phyloP scores from a whole-genome alignment of 1,284 basidiomycete species.

The Pyrrhoderma lamaoense region DNA sequence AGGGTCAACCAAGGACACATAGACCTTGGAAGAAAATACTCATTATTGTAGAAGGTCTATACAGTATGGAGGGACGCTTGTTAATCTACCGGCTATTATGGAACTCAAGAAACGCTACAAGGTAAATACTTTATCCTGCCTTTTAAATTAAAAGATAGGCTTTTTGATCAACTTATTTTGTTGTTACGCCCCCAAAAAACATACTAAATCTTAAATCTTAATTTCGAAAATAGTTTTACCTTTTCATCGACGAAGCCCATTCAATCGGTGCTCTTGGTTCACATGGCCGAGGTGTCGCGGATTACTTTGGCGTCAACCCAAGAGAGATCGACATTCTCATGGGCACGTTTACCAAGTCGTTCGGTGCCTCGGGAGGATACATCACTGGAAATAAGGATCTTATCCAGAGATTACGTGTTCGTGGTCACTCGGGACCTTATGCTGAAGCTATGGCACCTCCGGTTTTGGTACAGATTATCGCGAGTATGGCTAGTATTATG shows the following conservation, averaged over 20 bases:
- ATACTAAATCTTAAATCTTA: too few species aligned
- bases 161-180: constrained; percentile 9
- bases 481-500: constrained; percentile 97
- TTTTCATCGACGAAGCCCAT: constrained; percentile 97
- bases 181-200: too few species aligned
- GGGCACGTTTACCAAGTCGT: constrained; percentile 99
- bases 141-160: neutral
- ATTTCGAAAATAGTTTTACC: constrained; percentile 65
- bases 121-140: constrained; percentile 37
- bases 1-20: constrained; percentile 96
- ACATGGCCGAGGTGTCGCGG: constrained; percentile 88
- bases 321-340: constrained; percentile 87
- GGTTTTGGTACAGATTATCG: constrained; percentile 85
- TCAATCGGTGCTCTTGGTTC: constrained; percentile 95
- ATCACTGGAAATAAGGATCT: constrained; percentile 79
- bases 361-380: constrained; percentile 96
- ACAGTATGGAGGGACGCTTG: constrained; percentile 97
- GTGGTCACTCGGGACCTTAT: constrained; percentile 82
- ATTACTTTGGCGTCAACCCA: constrained; percentile 90
- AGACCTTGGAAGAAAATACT: constrained; percentile 99
- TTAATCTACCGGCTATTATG: constrained; percentile 78
- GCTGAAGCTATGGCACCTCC: constrained; percentile 90
- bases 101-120: constrained; percentile 95
- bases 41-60: constrained; percentile 91
- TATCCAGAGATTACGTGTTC: constrained; percentile 76